Conservation (phyloP, 2,329 filamentous ascomycete genomes). For the Fusarium sp. region DNA sequence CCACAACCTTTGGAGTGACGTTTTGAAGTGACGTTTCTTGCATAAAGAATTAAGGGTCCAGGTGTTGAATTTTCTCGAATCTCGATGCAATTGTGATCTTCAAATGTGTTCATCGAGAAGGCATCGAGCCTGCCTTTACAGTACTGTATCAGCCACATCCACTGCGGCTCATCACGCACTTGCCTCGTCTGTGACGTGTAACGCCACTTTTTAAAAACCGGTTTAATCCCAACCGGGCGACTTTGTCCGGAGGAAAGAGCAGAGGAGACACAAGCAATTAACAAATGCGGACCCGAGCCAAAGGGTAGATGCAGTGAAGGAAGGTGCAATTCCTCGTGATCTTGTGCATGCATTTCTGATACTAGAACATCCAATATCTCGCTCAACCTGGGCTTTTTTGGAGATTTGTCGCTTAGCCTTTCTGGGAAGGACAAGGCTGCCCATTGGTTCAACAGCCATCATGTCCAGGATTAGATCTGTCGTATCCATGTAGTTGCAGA, state of each 20-base stretch:
- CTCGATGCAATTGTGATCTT: slow-evolving; percentile 34
- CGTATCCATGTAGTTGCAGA: slow-evolving; percentile 25
- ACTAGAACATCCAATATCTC: slow-evolving; percentile 11
- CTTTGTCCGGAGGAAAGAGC: slow-evolving; percentile 19
- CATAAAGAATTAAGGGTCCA: slow-evolving; percentile 17
- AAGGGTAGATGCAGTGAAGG: slow-evolving; percentile 9
- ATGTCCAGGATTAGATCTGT: slow-evolving; percentile 25
- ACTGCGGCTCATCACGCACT: slow-evolving; percentile 15
- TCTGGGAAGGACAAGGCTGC: slow-evolving; percentile 11
- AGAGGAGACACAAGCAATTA: slow-evolving; percentile 2
- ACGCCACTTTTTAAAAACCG: slow-evolving; percentile 29
- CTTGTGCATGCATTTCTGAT: slow-evolving; percentile 12
- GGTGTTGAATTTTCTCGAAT: slow-evolving; percentile 18
- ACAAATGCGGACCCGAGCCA: slow-evolving; percentile 9
- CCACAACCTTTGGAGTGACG: slow-evolving; percentile 15
- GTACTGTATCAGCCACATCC: slow-evolving; percentile 25
- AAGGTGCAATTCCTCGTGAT: slow-evolving; percentile 4
- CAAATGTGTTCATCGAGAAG: slow-evolving; percentile 1
- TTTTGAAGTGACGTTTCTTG: slow-evolving; percentile 29
- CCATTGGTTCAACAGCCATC: slow-evolving; percentile 10
- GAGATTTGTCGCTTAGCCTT: slow-evolving; percentile 18
- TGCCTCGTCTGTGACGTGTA: slow-evolving; percentile 33
- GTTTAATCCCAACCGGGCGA: slow-evolving; percentile 26
- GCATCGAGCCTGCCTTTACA: not conserved
- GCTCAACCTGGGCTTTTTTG: slow-evolving; percentile 1